These are phyloP conservation scores for Plasmopara viticola DNA, from an alignment of 352 stramenopile species.

Conservation along the genomic window DNA sequence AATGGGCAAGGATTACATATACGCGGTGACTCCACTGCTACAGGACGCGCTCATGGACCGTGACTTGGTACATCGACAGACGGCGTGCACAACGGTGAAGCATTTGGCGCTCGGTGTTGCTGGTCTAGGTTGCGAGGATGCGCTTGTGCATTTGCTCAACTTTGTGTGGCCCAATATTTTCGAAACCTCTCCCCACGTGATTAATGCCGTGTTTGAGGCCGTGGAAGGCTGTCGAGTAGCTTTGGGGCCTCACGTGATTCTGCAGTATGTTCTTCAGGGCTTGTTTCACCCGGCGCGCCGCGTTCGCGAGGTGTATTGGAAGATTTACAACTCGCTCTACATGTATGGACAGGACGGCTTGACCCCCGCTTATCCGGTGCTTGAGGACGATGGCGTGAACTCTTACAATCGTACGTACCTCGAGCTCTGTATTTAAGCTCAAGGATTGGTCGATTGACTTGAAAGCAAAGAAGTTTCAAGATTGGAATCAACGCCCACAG, in stretches of 20 bases:
- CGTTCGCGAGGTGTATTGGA: slow-evolving; percentile 99
- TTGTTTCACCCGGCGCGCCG: slow-evolving; percentile 97
- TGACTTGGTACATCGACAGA: slow-evolving; percentile 98
- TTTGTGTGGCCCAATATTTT: slow-evolving; percentile 99
- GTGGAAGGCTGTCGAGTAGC: slow-evolving; percentile 96
- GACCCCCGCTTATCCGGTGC: slow-evolving; percentile 94
- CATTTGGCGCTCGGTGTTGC: slow-evolving; percentile 96
- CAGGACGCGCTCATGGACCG: slow-evolving; percentile 99
- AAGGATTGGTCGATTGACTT: too few species aligned
- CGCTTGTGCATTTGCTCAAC: slow-evolving; percentile 97
- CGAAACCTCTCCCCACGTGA: slow-evolving; percentile 97
- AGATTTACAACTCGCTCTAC: slow-evolving; percentile 99
- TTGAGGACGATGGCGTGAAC: slow-evolving; percentile 95
- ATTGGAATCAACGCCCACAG: too few species aligned
- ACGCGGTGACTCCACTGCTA: slow-evolving; percentile 96
- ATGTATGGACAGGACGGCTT: slow-evolving; percentile 97
- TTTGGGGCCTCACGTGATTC: slow-evolving; percentile 92
- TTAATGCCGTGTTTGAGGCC: slow-evolving; percentile 98
- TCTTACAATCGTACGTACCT: slow-evolving; percentile 93
- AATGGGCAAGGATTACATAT: slow-evolving; percentile 99
- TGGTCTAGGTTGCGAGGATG: slow-evolving; percentile 97
- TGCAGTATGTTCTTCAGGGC: slow-evolving; percentile 97
- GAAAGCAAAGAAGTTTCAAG: too few species aligned
- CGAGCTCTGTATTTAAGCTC: slow-evolving; percentile 71
- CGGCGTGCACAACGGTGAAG: slow-evolving; percentile 96